These are phyloP conservation scores for Hypoxylon sp. DNA, from an alignment of 2,329 filamentous ascomycete genomes.

Conservation along the genomic window DNA sequence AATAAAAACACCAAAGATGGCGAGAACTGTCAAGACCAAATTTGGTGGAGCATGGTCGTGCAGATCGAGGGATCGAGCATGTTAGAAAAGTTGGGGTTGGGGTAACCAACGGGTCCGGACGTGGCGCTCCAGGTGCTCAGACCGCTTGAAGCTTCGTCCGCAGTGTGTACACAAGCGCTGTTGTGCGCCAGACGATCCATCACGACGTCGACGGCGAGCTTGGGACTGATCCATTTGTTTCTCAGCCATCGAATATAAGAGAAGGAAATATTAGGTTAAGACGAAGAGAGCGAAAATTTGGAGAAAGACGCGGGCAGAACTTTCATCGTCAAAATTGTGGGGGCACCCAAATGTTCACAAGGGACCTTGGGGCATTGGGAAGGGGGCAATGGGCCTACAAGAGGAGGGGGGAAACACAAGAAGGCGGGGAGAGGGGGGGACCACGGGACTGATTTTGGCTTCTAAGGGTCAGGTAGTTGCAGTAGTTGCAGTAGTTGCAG, in stretches of 20 bases:
- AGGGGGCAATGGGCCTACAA: conserved; percentile 1
- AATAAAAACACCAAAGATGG: background rate
- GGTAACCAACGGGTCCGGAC: conserved; percentile 62
- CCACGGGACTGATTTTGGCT: conserved; percentile 11
- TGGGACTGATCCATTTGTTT: conserved; percentile 53
- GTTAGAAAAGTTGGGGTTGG: conserved; percentile 46
- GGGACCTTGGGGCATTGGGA: conserved; percentile 29
- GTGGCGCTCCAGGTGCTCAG: conserved; percentile 64
- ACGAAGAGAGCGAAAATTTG: conserved; percentile 43
- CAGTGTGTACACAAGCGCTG: conserved; percentile 60
- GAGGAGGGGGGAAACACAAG: conserved; percentile 6
- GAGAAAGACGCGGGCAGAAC: conserved; percentile 42
- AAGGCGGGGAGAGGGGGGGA: conserved; percentile 5
- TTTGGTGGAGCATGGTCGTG: conserved; percentile 44
- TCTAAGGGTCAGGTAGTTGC: conserved; percentile 13
- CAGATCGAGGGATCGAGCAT: conserved; percentile 37
- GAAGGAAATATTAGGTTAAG: conserved; percentile 32
- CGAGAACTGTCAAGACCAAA: conserved; percentile 1
- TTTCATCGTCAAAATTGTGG: conserved; percentile 47
- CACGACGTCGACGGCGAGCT: conserved; percentile 52
- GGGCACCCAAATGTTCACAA: conserved; percentile 45
- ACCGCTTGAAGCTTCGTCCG: conserved; percentile 61
- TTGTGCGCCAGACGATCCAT: conserved; percentile 51
- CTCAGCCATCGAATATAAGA: conserved; percentile 48
- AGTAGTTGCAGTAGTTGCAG: background rate